A percentile compares a stretch with the other conserved stretches of the same genome.
Conservation (phyloP, 176 grass and related monocot genomes). For the Hyparrhenia diplandra region DNA sequence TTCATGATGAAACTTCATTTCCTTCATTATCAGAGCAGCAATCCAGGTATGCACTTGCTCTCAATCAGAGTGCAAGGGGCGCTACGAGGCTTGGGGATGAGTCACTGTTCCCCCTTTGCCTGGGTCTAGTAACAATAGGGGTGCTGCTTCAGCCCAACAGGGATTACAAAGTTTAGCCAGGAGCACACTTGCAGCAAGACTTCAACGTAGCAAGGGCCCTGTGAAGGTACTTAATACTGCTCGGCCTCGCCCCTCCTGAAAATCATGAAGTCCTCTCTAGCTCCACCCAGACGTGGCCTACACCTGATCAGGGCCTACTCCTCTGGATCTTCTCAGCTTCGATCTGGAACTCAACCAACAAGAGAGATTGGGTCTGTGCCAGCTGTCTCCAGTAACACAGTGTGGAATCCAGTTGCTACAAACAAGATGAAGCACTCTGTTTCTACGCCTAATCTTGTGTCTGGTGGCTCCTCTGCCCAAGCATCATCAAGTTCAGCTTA, state of each 20-base stretch:
- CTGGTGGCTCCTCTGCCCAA: conserved; percentile 37
- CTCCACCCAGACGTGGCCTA: conserved; percentile 38
- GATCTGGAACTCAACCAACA: conserved; percentile 18
- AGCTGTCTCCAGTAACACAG: conserved; percentile 29
- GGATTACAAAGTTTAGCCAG: conserved; percentile 64
- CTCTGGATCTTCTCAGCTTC: conserved; percentile 39
- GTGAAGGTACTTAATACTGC: conserved; percentile 58
- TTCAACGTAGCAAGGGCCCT: conserved; percentile 55
- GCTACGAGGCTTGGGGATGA: conserved; percentile 58
- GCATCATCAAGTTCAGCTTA: conserved; percentile 34
- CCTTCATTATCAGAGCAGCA: conserved; percentile 57
- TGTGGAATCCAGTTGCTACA: conserved; percentile 39
- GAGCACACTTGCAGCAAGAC: conserved; percentile 68
- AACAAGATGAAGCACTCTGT: conserved; percentile 61
- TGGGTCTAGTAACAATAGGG: conserved; percentile 54
- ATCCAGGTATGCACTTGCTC: conserved; percentile 67
- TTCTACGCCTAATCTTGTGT: conserved; percentile 52
- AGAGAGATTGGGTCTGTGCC: conserved; percentile 40
- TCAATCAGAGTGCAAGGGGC: conserved; percentile 64
- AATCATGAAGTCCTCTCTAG: conserved; percentile 38
- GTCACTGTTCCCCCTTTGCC: conserved; percentile 88
- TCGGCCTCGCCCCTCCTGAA: conserved; percentile 32
- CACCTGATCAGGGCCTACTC: conserved; percentile 34
- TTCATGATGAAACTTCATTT: conserved; percentile 61
- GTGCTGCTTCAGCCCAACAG: conserved; percentile 39